Evolutionary conservation across 1,284 basidiomycete species (phyloP), one percentile per base, ranked within the genome.

Genomic region (Phellinidium pouzarii): DNA sequence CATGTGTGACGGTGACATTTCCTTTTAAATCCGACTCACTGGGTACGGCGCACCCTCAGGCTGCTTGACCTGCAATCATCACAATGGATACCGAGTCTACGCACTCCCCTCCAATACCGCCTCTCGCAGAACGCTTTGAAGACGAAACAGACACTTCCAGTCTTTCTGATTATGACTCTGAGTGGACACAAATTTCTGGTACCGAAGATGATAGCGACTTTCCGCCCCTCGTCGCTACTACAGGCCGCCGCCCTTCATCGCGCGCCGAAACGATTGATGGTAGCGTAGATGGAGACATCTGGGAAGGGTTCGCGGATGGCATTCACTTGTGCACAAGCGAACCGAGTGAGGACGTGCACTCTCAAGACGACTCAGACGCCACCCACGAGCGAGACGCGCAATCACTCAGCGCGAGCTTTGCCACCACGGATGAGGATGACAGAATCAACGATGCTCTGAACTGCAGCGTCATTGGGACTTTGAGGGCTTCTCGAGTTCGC

Each of bases 141-240:
- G 52, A 57, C 42, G 55, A 57, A 23, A 41, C 47, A 40, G 55
- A 57, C 17, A 45, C 41, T 7, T 53, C 52, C 6, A 57, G 55
- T 37, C 45, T 57, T 17, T 57, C 55, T 5, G 55, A 57, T 34
- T 57, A 57, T 31, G 55, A 57, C 43, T 57, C 55, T 44, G 55
- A 57, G 37, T 57, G 55, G 55, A 57, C 55, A n/a, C 55, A 57
- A 44, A 47, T 57, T 19, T 53, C 55, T 3, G 50, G 50, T 11
- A 40, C 45, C 12, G 55, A 57, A 45, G 55, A 57, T 29, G 55
- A 57, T 17, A 55, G 54, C 48, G 55, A 57, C 29, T 46, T 44
- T 42, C 52, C 43, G 22, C 55, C 48, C 9, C 42, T 50, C 27
- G 25, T 50, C 42, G 54, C 50, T 22, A 29, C 12, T 6, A 44